phyloP scores from a whole-genome alignment of 164 flowering plant species.

The Dillenia turbinata region DNA sequence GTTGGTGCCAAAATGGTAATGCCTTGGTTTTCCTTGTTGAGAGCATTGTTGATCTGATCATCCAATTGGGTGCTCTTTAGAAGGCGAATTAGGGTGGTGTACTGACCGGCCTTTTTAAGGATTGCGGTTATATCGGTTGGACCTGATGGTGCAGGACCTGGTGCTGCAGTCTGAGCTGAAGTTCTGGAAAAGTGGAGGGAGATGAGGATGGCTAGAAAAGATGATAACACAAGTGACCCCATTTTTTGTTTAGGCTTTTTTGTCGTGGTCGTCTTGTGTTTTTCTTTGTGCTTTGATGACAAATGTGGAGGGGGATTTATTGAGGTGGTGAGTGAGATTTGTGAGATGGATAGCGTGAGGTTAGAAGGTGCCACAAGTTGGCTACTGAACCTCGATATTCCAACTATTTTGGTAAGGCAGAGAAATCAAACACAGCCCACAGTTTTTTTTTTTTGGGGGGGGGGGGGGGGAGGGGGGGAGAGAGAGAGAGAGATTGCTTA shows the following conservation, averaged over 20 bases:
- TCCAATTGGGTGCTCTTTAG: constrained; percentile 34
- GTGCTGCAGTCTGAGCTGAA: constrained; percentile 28
- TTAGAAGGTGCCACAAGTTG: constrained; percentile 15
- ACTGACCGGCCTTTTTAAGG: constrained; percentile 31
- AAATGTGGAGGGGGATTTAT: constrained; percentile 9
- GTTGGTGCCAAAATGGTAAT: constrained; percentile 75
- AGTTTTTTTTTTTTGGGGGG: too few relatives aligned
- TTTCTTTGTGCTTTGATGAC: not conserved
- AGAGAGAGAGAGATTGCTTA: constrained; percentile 13
- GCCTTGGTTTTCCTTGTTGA: constrained; percentile 67
- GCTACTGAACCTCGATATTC: not conserved
- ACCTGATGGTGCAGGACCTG: constrained; percentile 27
- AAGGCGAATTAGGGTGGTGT: constrained; percentile 27
- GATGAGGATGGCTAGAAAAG: constrained; percentile 8
- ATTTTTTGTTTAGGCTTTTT: not conserved
- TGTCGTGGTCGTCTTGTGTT: not conserved
- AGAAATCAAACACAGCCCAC: not conserved
- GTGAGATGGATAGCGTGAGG: constrained; percentile 4
- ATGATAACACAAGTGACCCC: constrained; percentile 10
- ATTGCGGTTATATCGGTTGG: constrained; percentile 23
- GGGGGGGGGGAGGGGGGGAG: too few relatives aligned
- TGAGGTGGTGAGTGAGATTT: constrained; percentile 2
- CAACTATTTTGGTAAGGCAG: constrained; percentile 8
- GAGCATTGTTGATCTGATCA: constrained; percentile 54
- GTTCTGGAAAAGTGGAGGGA: constrained; percentile 17